These are phyloP conservation scores for Synchytrium microbalum DNA, from an alignment of 371 early-diverging fungal species.

Conservation along the genomic window DNA sequence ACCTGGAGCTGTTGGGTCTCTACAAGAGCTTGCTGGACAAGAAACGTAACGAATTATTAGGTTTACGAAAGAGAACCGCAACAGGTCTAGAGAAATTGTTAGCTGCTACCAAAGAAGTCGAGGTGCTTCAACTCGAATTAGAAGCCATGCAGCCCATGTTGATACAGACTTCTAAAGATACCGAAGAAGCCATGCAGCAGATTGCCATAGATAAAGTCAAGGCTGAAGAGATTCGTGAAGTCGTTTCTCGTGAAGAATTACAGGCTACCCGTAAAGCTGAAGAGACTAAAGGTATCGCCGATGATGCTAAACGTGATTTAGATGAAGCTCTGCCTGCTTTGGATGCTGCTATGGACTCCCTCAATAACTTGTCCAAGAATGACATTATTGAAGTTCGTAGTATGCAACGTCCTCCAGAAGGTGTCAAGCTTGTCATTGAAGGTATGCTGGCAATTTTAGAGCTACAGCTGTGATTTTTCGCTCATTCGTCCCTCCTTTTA, in stretches of 20 bases:
- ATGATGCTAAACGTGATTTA: conserved; percentile 52
- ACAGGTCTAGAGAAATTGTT: conserved; percentile 51
- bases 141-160: conserved; percentile 55
- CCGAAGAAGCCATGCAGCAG: conserved; percentile 50
- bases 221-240: conserved; percentile 47
- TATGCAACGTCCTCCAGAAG: conserved; percentile 62
- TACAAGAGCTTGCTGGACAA: conserved; percentile 47
- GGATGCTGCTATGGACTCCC: conserved; percentile 49
- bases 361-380: conserved; percentile 50
- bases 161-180: conserved; percentile 48
- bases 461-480: too few relatives aligned
- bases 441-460: too few relatives aligned
- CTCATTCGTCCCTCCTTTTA: too few relatives aligned
- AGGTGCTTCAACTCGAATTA: conserved; percentile 49
- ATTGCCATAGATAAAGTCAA: conserved; percentile 50
- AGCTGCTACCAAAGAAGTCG: conserved; percentile 51
- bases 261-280: conserved; percentile 49
- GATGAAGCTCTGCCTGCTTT: conserved; percentile 55
- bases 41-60: conserved; percentile 44
- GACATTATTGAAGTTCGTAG: conserved; percentile 57
- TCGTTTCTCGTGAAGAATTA: conserved; percentile 39
- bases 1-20: conserved; percentile 43
- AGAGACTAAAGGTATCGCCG: conserved; percentile 51
- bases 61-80: conserved; percentile 45
- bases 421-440: conserved; percentile 57